Evolutionary conservation across 2,329 filamentous ascomycete species (phyloP).

Genomic region (Pyricularia pennisetigena): DNA sequence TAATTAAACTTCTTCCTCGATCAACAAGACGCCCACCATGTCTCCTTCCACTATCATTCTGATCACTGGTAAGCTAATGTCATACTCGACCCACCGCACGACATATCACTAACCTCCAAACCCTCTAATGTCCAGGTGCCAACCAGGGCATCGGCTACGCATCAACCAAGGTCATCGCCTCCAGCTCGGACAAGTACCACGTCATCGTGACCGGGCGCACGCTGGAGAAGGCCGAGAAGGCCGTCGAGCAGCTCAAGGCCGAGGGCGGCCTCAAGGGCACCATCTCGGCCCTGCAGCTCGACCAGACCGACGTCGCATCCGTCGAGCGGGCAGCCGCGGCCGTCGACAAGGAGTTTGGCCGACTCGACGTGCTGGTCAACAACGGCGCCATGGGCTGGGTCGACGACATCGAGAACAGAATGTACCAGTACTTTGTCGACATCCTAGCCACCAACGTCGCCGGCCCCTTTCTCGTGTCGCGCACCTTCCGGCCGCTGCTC

Average conservation of each 20-base stretch:
- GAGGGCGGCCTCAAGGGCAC: slow-evolving; percentile 9
- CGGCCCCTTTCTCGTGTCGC: slow-evolving; percentile 18
- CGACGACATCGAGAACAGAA: not conserved
- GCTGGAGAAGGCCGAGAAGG: slow-evolving; percentile 21
- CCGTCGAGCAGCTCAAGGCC: slow-evolving; percentile 18
- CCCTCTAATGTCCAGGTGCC: slow-evolving; percentile 18
- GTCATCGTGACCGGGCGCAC: slow-evolving; percentile 27
- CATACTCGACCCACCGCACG: too few relatives aligned
- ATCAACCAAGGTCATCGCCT: slow-evolving; percentile 25
- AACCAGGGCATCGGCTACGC: slow-evolving; percentile 33
- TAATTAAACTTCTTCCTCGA: not conserved
- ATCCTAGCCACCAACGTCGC: slow-evolving; percentile 21
- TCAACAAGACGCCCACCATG: not conserved
- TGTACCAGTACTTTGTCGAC: slow-evolving; percentile 1
- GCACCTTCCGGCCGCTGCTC: slow-evolving; percentile 21
- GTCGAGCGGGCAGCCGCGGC: slow-evolving; percentile 23
- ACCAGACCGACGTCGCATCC: slow-evolving; percentile 29
- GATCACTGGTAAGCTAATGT: not conserved
- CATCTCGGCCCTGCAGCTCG: slow-evolving; percentile 27
- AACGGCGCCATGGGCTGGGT: slow-evolving; percentile 16
- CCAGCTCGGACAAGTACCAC: slow-evolving; percentile 24
- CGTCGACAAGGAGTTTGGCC: slow-evolving; percentile 20
- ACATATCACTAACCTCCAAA: not conserved
- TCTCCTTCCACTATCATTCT: slow-evolving; percentile 2
- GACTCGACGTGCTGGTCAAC: slow-evolving; percentile 22